Conservation (phyloP, 192 early-diverging fungal genomes). For the Podila minutissima region DNA sequence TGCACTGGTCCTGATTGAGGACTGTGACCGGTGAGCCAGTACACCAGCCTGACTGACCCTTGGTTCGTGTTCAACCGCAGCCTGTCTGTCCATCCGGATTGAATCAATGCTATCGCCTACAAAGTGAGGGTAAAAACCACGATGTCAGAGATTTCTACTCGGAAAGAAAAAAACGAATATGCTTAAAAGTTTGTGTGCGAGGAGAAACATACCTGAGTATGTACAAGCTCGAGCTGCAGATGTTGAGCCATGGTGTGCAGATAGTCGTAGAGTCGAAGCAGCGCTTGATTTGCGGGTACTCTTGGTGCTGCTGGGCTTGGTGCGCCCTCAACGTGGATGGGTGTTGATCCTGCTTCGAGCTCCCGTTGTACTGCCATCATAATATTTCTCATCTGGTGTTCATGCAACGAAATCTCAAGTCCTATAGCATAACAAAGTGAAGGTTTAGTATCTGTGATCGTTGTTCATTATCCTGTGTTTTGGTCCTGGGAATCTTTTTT, state of each 20-base stretch:
- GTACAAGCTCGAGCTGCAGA: constrained; percentile 75
- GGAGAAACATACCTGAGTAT: constrained; percentile 59
- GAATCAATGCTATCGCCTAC: constrained; percentile 33
- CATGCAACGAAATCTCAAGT: constrained; percentile 63
- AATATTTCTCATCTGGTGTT: constrained; percentile 60
- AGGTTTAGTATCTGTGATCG: not conserved
- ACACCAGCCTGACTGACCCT: constrained; percentile 46
- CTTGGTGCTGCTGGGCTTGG: constrained; percentile 3
- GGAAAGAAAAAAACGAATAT: too few relatives aligned
- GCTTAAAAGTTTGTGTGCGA: not conserved
- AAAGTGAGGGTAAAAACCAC: not conserved
- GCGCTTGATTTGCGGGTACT: constrained; percentile 59
- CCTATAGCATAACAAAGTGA: constrained; percentile 24
- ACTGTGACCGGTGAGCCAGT: constrained; percentile 48
- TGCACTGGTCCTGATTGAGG: constrained; percentile 9
- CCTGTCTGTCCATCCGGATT: constrained; percentile 57
- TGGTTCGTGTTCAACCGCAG: constrained; percentile 47
- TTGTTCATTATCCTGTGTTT: not conserved
- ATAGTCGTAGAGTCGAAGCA: constrained; percentile 80
- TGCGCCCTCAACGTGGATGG: not conserved
- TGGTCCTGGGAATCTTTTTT: not conserved
- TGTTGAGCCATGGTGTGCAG: constrained; percentile 73
- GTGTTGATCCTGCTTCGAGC: constrained; percentile 31
- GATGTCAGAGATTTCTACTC: not conserved
- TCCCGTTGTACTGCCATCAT: constrained; percentile 58